Conservation (phyloP, 2,329 filamentous ascomycete genomes). For the Aspergillus aculeatinus region DNA sequence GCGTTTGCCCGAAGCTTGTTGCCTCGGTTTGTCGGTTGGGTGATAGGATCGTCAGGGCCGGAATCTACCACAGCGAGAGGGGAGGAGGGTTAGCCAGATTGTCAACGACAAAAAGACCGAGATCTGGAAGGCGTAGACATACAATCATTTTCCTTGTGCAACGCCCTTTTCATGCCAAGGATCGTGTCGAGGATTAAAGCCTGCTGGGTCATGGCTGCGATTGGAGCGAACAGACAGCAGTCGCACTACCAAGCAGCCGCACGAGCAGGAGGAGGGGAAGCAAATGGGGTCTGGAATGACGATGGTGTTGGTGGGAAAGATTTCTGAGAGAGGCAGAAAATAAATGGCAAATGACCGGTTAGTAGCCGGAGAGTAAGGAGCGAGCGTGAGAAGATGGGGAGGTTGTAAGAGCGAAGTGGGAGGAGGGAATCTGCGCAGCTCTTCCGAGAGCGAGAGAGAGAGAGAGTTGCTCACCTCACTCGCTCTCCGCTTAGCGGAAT, state of each 20-base stretch:
- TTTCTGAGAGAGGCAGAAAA: not conserved
- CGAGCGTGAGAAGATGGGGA: not conserved
- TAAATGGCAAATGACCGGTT: not conserved
- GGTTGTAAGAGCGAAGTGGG: not conserved
- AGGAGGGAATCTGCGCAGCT: slow-evolving; percentile 7
- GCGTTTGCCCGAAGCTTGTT: slow-evolving; percentile 62
- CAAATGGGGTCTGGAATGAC: not conserved
- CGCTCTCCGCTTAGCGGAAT: slow-evolving; percentile 2
- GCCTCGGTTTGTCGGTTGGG: slow-evolving; percentile 57
- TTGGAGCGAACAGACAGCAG: slow-evolving; percentile 7
- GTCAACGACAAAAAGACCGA: slow-evolving; percentile 13
- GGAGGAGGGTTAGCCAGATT: slow-evolving; percentile 3
- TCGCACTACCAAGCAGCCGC: slow-evolving; percentile 6
- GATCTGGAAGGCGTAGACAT: slow-evolving; percentile 12
- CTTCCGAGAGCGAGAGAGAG: not conserved
- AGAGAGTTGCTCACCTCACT: not conserved
- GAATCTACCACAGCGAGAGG: slow-evolving; percentile 28
- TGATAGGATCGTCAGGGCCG: slow-evolving; percentile 54
- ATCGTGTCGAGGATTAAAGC: slow-evolving; percentile 55
- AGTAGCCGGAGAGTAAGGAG: not conserved
- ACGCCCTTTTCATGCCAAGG: slow-evolving; percentile 53
- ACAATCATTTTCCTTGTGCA: slow-evolving; percentile 50
- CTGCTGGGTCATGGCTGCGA: slow-evolving; percentile 43
- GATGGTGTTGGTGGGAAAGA: not conserved
- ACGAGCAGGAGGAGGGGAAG: slow-evolving; percentile 2